Conservation (phyloP, 2,329 filamentous ascomycete species). For the Trichoderma sp. region DNA sequence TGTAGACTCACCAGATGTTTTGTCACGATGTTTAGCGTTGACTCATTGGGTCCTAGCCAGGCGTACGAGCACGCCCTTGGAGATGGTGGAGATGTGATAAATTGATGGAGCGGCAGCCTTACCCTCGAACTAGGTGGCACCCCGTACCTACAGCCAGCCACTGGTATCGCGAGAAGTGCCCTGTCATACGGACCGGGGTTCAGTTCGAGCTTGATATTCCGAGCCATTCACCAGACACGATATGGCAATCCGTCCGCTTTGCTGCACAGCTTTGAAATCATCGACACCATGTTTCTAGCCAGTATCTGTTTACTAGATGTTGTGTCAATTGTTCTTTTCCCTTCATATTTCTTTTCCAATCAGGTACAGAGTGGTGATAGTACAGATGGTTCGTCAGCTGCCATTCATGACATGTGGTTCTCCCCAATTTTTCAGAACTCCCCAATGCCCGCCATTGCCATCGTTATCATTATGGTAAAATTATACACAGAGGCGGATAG, state of each 20-base stretch:
- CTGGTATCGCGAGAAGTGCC: neutral
- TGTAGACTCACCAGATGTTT: neutral
- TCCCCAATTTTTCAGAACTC: neutral
- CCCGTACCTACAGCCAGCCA: slow-evolving; percentile 3
- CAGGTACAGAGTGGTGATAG: neutral
- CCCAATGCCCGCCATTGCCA: neutral
- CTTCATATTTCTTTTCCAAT: neutral
- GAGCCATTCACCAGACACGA: too few relatives aligned
- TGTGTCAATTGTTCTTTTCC: too few relatives aligned
- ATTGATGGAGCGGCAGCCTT: neutral
- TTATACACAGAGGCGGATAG: neutral
- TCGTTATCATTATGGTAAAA: neutral
- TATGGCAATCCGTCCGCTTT: too few relatives aligned
- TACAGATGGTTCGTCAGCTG: too few relatives aligned
- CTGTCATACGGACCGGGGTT: too few relatives aligned
- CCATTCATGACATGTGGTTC: neutral
- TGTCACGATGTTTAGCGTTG: neutral
- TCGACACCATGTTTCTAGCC: too few relatives aligned
- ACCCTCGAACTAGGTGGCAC: neutral
- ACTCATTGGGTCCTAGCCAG: neutral
- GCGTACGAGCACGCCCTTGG: neutral
- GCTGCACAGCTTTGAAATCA: too few relatives aligned
- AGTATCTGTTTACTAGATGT: too few relatives aligned
- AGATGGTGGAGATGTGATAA: neutral
- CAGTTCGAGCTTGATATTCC: too few relatives aligned